phyloP scores from a whole-genome alignment of 768 basidiomycete species.

The Boletus rufocinnamomeus region DNA sequence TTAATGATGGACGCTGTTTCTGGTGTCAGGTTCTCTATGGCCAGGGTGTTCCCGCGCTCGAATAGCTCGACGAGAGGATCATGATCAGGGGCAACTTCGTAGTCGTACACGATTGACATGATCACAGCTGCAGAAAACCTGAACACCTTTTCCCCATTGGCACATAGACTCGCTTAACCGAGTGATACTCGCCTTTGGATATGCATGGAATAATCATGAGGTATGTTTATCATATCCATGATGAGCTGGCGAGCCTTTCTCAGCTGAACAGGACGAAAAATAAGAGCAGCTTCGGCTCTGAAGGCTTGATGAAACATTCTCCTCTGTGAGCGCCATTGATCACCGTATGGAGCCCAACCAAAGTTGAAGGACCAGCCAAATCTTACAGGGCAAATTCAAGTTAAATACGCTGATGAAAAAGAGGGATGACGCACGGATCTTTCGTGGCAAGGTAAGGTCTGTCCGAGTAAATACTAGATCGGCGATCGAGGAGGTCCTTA shows the following conservation, averaged over 20 bases:
- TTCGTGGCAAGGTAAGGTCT: not conserved
- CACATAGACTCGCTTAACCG: not conserved
- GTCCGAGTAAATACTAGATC: not conserved
- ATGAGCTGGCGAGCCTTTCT: not conserved
- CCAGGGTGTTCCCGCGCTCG: not conserved
- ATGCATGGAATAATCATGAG: not conserved
- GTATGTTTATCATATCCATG: not conserved
- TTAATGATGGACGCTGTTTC: not conserved
- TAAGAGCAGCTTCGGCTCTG: not conserved
- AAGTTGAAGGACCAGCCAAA: not conserved
- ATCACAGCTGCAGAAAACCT: not conserved
- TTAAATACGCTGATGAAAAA: not conserved
- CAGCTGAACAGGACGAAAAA: not conserved
- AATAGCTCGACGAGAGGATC: not conserved
- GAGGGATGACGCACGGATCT: not conserved
- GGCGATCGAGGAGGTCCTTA: not conserved
- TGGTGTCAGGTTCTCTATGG: not conserved
- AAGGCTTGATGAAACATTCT: not conserved
- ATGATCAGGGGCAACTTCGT: not conserved
- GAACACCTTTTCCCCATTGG: not conserved
- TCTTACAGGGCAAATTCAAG: not conserved
- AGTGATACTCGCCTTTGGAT: not conserved
- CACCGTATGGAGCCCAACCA: not conserved
- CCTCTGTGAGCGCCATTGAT: not conserved
- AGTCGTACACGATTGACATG: not conserved